phyloP scores from a whole-genome alignment of 2,329 filamentous ascomycete genomes.

The Emergomyces pasteurianus region DNA sequence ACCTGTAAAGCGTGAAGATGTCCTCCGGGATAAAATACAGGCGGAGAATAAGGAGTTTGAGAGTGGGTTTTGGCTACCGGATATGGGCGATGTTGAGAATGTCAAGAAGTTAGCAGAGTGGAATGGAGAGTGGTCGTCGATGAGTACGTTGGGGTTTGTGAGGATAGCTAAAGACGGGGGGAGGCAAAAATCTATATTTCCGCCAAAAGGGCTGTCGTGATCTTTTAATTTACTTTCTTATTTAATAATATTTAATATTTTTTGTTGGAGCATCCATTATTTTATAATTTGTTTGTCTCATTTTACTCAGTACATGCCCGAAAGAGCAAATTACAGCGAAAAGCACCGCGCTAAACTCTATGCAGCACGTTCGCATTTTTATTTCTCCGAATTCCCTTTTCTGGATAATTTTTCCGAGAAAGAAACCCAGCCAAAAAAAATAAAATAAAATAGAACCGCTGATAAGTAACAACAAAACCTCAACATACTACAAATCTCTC shows the following conservation, averaged over 20 bases:
- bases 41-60: conserved; percentile 67
- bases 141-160: conserved; percentile 65
- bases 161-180: conserved; percentile 56
- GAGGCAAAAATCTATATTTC: conserved; percentile 62
- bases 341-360: neutral
- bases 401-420: neutral
- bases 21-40: conserved; percentile 59
- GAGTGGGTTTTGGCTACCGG: conserved; percentile 69
- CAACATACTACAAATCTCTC: neutral
- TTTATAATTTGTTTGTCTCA: too few species aligned
- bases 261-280: too few species aligned
- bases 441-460: neutral
- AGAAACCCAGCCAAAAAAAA: neutral
- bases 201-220: conserved; percentile 50
- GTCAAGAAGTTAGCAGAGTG: conserved; percentile 56
- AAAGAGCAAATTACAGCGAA: neutral
- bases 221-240: neutral
- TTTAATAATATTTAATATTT: too few species aligned
- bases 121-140: conserved; percentile 73
- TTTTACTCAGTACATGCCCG: neutral
- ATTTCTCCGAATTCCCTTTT: neutral
- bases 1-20: conserved; percentile 62
- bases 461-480: neutral
- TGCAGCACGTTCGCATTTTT: neutral
- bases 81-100: conserved; percentile 57